Base-by-base conservation (phyloP, 805 yeast genomes). In the Teunomyces pallodes region DNA sequence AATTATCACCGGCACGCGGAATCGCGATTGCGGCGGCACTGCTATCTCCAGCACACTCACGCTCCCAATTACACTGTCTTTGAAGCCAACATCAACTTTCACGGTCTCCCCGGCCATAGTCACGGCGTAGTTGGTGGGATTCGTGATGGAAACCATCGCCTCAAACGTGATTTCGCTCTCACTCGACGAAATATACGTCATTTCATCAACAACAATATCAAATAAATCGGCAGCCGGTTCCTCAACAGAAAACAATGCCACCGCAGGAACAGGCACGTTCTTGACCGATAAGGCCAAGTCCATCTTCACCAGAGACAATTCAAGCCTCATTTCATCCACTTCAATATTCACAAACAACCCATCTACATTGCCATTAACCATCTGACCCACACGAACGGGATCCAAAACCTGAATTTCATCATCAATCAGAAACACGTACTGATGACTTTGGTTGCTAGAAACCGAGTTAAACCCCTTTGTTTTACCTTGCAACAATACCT, bases 1-100 rank as follows among this genome's bases (percentile, higher is more conserved):
- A 9, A 53, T 24, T 3, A 36, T 13, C 1, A 59, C 50, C 2
- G 61, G 55, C 10, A 66, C n/a, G 35, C 59, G 56, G 14, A 58
- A 51, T 3, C 54, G 45, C 1, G 45, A 52, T 9, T 47, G 42
- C 7, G 61, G 42, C 1, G 53, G 51, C 1, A 74, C 44, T 2
- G 32, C 32, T 2, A 71, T 47, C 4, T 62, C 59, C 0, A 54
- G 29, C 0, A 72, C 10, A 12, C 14, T 13, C 5, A 17, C 39
- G 5, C 26, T 10, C 4, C 30, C 41, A 12, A 38, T 26, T 3
- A 5, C 8, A 9, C 29, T 20, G 20, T 12, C 41, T 14, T n/a
- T 36, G 36, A 29, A 45, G 5, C 36, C 46, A 8, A 48, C 13
- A 9, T 33, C 43, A 12, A 48, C 29, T 4, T 30, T 29, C 30